Evolutionary conservation across 2,329 filamentous ascomycete genomes (phyloP), one percentile per base, ranked within the genome.

Genomic region (Tolypocladium paradoxum): DNA sequence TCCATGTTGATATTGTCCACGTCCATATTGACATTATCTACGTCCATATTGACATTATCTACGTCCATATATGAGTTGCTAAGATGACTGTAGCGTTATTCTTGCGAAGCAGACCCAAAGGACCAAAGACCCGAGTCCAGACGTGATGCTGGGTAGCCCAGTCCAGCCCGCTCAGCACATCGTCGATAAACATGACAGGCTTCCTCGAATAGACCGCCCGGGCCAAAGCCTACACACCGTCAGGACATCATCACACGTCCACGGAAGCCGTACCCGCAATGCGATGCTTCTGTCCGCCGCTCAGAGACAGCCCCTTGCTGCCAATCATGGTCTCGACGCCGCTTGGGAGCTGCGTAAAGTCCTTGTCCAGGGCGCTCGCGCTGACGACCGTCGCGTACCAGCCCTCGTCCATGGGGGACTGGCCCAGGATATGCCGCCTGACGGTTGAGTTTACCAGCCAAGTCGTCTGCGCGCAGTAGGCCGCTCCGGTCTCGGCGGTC

Each of bases 381-480:
- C 43, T n/a, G 0, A 59, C 22, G 0, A 59, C 54, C 1, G 29
- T 49, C 1, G 53, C 29, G 18, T 61, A 61, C 58, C 57, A 58
- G 2, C 38, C 35, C 4, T 55, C 45, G 0, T 60, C 57, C 8
- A 57, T 35, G n/a, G 48, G 22, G 11, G 27, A 18, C 11, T 52
- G 55, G 0, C 50, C 58, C 2, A 58, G 5, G 18, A 60, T 60
- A 27, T 61, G 60, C 9, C 55, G 27, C 12, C 48, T 48, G 27
- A 61, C 51, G 1, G 56, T 57, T 2, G 50, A 40, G 12, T 58
- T 56, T 1, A 55, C 48, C 0, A 61, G 56, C 59, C 59, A 61
- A 9, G 57, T 48, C 8, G 55, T 52, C 33, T 61, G 57, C 1
- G 57, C 43, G 36, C 59, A 61, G 22, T 59, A 61, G 2, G 56